phyloP scores from a whole-genome alignment of 768 basidiomycete genomes.

The Tubosaeta sp. region DNA sequence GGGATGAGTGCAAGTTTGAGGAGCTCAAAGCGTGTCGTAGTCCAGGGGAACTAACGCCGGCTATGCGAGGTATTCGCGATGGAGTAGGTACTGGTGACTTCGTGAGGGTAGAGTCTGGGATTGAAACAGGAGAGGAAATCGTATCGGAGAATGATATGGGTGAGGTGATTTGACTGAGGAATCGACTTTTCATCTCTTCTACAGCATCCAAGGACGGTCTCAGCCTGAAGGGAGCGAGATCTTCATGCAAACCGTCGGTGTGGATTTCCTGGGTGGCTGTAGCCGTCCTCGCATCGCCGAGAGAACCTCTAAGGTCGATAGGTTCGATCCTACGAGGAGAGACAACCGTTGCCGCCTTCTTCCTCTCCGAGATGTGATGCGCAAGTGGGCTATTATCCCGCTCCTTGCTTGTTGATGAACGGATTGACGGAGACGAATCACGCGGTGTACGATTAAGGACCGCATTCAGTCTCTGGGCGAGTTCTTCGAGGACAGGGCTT shows the following conservation, averaged over 20 bases:
- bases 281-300: slow-evolving; percentile 12
- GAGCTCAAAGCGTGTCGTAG: slow-evolving; percentile 26
- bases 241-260: slow-evolving; percentile 11
- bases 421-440: slow-evolving; percentile 26
- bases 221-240: slow-evolving; percentile 5
- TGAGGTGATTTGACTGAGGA: slow-evolving; percentile 37
- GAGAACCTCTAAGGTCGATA: background rate
- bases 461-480: slow-evolving; percentile 41
- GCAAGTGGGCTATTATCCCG: slow-evolving; percentile 27
- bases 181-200: slow-evolving; percentile 61
- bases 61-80: slow-evolving; percentile 30
- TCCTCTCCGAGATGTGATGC: slow-evolving; percentile 21
- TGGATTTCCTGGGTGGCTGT: slow-evolving; percentile 7
- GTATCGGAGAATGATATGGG: slow-evolving; percentile 18
- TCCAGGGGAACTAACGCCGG: slow-evolving; percentile 22
- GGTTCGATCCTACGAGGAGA: slow-evolving; percentile 6
- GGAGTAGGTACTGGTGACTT: slow-evolving; percentile 10
- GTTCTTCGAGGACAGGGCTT: slow-evolving; percentile 52
- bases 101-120: slow-evolving; percentile 7
- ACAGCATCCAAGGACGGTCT: slow-evolving; percentile 46
- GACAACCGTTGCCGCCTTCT: slow-evolving; percentile 11
- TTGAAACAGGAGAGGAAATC: slow-evolving; percentile 10
- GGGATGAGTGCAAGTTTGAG: slow-evolving; percentile 25
- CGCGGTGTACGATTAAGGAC: slow-evolving; percentile 35
- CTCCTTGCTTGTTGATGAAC: slow-evolving; percentile 17